phyloP scores from a whole-genome alignment of 495 filamentous ascomycete genomes.

The Xylaria curta region DNA sequence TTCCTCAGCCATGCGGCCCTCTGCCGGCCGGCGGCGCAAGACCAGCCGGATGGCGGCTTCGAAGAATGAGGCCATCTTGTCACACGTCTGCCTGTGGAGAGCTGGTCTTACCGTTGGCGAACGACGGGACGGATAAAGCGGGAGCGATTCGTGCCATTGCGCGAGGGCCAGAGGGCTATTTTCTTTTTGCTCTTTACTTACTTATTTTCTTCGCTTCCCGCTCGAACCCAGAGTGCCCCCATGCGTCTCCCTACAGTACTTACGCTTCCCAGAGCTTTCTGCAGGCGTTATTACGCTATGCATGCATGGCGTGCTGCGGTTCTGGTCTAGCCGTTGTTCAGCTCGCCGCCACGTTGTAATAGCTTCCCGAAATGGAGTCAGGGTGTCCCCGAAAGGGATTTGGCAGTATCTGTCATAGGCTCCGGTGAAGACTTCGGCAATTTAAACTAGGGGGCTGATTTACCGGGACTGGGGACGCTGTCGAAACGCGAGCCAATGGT shows the following conservation, averaged over 20 bases:
- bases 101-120: neutral
- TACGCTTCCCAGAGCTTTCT: neutral
- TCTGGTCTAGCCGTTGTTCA: conserved; percentile 16
- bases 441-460: conserved; percentile 6
- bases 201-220: neutral
- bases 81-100: neutral
- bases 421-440: neutral
- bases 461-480: neutral
- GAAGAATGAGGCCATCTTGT: conserved; percentile 36
- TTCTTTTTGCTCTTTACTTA: neutral
- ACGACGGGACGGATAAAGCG: neutral
- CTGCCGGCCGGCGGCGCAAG: conserved; percentile 32
- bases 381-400: conserved; percentile 20
- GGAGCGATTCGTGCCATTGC: neutral
- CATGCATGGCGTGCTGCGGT: conserved; percentile 1
- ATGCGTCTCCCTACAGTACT: neutral
- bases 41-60: conserved; percentile 31
- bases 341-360: neutral
- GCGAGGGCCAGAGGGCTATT: neutral
- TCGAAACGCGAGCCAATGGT: conserved; percentile 1
- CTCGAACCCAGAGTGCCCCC: neutral
- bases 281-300: conserved; percentile 16
- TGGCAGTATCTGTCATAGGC: neutral
- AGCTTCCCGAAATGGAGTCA: conserved; percentile 20
- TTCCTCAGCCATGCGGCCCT: conserved; percentile 37